phyloP scores from a whole-genome alignment of 129 eudicot genomes.

The Logfia minima region DNA sequence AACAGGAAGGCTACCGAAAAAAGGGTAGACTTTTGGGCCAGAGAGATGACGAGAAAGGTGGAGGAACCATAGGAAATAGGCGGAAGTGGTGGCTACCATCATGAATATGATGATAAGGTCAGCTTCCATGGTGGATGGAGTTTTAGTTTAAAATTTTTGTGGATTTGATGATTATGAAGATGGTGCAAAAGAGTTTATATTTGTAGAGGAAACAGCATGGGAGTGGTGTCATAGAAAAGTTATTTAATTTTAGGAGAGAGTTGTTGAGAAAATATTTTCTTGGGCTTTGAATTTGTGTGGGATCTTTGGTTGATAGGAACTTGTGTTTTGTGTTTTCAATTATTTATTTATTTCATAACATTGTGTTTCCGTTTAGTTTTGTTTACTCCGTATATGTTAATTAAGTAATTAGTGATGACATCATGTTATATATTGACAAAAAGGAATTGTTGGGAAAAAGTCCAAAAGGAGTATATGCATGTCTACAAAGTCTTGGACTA shows the following conservation, averaged over 20 bases:
- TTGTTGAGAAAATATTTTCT: slow-evolving; percentile 50
- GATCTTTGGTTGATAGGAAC: slow-evolving; percentile 46
- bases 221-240: slow-evolving; percentile 29
- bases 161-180: slow-evolving; percentile 9
- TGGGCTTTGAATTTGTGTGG: slow-evolving; percentile 30
- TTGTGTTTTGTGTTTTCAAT: slow-evolving; percentile 1
- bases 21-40: slow-evolving; percentile 67
- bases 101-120: slow-evolving; percentile 37
- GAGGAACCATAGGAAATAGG: slow-evolving; percentile 69
- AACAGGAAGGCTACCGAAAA: slow-evolving; percentile 68
- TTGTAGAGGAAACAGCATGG: slow-evolving; percentile 27
- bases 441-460: too few species aligned
- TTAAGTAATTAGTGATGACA: too few species aligned
- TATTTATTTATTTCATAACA: too few species aligned
- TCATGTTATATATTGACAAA: too few species aligned
- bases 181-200: slow-evolving; percentile 32
- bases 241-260: slow-evolving; percentile 41
- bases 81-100: slow-evolving; percentile 48
- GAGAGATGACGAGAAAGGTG: slow-evolving; percentile 49
- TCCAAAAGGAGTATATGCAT: too few species aligned
- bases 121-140: slow-evolving; percentile 42
- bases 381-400: too few species aligned
- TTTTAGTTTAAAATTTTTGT: neutral
- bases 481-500: too few species aligned
- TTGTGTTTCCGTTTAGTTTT: neutral